A percentile compares a stretch with the other conserved stretches of the same genome.
phyloP scores from a whole-genome alignment of 495 filamentous ascomycete species.

The Pyrenula aspistea region DNA sequence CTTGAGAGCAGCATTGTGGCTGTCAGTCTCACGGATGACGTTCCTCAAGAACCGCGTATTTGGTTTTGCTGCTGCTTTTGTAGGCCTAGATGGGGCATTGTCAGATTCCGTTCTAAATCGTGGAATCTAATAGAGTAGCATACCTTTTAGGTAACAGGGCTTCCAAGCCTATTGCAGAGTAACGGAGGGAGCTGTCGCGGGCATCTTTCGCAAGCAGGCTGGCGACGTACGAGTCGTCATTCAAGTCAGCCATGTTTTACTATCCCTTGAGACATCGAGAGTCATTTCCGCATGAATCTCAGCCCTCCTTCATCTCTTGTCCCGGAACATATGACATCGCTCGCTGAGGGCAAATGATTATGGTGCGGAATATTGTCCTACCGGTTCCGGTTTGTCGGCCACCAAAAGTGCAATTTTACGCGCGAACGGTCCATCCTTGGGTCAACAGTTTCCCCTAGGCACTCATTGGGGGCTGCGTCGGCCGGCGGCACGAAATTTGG shows the following conservation, averaged over 20 bases:
- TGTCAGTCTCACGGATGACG: constrained; percentile 79
- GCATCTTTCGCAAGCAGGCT: constrained; percentile 64
- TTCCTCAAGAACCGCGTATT: constrained; percentile 84
- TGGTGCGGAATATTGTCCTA: too few relatives aligned
- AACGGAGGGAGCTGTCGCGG: constrained; percentile 52
- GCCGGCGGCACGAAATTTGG: too few relatives aligned
- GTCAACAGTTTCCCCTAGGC: too few relatives aligned
- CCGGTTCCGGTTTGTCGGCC: too few relatives aligned
- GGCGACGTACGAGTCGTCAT: constrained; percentile 66
- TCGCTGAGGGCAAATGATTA: too few relatives aligned
- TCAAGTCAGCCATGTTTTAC: constrained; percentile 20
- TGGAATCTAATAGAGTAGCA: constrained; percentile 7
- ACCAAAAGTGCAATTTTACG: too few relatives aligned
- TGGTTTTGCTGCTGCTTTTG: constrained; percentile 65
- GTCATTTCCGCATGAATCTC: too few relatives aligned
- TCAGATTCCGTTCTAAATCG: constrained; percentile 1
- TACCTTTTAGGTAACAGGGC: constrained; percentile 63
- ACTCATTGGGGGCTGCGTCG: too few relatives aligned
- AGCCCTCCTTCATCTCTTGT: too few relatives aligned
- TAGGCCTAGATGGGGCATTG: constrained; percentile 23
- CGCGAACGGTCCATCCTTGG: too few relatives aligned
- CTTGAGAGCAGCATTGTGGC: constrained; percentile 75
- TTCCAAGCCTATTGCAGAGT: constrained; percentile 58
- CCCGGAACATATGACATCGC: too few relatives aligned
- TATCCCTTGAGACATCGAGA: too few relatives aligned